Percentiles rank a stretch among this genome's conserved stretches.
phyloP scores from a whole-genome alignment of 768 basidiomycete species.

The Collybiopsis luxurians region DNA sequence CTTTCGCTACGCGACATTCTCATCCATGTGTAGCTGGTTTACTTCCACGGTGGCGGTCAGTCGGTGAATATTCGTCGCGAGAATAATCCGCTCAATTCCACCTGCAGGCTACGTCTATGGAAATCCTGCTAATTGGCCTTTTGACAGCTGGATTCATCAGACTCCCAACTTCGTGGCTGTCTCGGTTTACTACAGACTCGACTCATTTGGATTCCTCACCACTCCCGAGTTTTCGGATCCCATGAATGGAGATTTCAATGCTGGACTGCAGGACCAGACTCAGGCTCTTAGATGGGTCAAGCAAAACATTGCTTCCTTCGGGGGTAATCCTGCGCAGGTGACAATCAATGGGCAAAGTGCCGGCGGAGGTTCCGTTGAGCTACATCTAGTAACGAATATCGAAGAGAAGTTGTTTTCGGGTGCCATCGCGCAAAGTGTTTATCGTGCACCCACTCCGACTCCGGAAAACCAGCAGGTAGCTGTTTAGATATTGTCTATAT shows the following conservation, averaged over 20 bases:
- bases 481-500: conserved; percentile 5
- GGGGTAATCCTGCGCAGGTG: conserved; percentile 34
- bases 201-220: conserved; percentile 61
- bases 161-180: conserved; percentile 61
- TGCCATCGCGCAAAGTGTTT: conserved; percentile 65
- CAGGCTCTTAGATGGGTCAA: conserved; percentile 38
- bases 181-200: conserved; percentile 64
- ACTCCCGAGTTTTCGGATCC: conserved; percentile 42
- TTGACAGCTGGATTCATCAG: conserved; percentile 63
- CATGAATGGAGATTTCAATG: conserved; percentile 46
- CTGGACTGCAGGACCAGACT: conserved; percentile 53
- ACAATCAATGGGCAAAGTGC: conserved; percentile 63
- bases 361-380: conserved; percentile 51
- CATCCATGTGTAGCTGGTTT: conserved; percentile 33
- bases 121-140: conserved; percentile 65
- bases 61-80: too few species aligned
- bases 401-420: conserved; percentile 41
- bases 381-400: conserved; percentile 51
- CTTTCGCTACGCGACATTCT: too few species aligned
- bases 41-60: conserved; percentile 49
- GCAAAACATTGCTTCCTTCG: conserved; percentile 34
- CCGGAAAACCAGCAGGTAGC: conserved; percentile 54
- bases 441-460: conserved; percentile 45
- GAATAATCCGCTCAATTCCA: too few species aligned
- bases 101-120: conserved; percentile 57